phyloP scores from a whole-genome alignment of 2,329 filamentous ascomycete species.

The Aspergillus transmontanensis region DNA sequence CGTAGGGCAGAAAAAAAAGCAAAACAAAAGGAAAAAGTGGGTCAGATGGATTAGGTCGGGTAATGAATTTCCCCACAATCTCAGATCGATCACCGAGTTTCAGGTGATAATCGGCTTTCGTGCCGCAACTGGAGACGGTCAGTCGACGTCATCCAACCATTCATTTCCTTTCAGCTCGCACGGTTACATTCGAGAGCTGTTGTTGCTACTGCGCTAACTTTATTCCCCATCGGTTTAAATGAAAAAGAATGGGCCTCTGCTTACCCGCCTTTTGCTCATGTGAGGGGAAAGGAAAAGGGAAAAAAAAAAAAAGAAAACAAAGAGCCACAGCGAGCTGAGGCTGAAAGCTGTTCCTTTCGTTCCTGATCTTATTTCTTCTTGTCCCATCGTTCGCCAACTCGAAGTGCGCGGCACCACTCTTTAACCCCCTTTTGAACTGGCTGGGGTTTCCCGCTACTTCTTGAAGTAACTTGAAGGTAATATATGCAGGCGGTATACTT shows the following conservation, averaged over 20 bases:
- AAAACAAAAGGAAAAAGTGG: not conserved
- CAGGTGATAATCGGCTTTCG: not conserved
- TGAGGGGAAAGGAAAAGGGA: not conserved
- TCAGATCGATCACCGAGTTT: not conserved
- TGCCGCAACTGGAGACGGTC: not conserved
- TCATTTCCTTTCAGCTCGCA: not conserved
- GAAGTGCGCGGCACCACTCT: not conserved
- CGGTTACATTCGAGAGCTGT: not conserved
- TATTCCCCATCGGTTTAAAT: not conserved
- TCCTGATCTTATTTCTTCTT: not conserved
- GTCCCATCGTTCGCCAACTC: not conserved
- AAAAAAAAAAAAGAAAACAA: not conserved
- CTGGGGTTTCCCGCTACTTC: not conserved
- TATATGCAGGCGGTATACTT: not conserved
- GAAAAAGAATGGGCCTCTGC: not conserved
- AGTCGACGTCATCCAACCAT: constrained; percentile 2
- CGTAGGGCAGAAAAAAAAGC: not conserved
- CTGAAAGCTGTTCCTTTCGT: not conserved
- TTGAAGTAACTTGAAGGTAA: not conserved
- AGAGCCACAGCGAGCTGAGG: not conserved
- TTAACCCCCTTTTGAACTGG: not conserved
- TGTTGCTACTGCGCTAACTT: not conserved
- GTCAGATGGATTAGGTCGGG: not conserved
- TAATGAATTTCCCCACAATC: not conserved
- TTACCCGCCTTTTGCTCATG: constrained; percentile 1